These are phyloP conservation scores for Penicillium rolfsii DNA, from an alignment of 2,329 filamentous ascomycete species.

Conservation along the genomic window DNA sequence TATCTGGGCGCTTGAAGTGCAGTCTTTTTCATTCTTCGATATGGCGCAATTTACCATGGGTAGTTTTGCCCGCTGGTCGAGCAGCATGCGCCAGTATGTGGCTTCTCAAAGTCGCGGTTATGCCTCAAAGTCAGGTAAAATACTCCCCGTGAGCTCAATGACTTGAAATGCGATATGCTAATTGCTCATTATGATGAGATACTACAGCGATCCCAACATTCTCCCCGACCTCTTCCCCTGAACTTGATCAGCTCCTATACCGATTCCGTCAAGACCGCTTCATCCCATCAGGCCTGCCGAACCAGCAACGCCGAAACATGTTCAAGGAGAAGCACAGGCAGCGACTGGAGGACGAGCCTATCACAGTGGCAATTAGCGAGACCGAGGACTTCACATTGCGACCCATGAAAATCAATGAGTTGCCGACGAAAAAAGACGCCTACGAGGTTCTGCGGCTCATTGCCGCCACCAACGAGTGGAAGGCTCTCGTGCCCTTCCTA, in stretches of 20 bases:
- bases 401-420: slow-evolving; percentile 39
- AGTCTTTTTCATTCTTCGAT: background rate
- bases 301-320: slow-evolving; percentile 44
- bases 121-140: slow-evolving; percentile 37
- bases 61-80: slow-evolving; percentile 44
- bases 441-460: slow-evolving; percentile 40
- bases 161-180: slow-evolving; percentile 7
- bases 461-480: slow-evolving; percentile 44
- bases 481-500: slow-evolving; percentile 48
- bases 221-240: slow-evolving; percentile 42
- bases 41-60: slow-evolving; percentile 47
- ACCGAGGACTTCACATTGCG: slow-evolving; percentile 46
- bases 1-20: background rate
- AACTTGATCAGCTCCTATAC: slow-evolving; percentile 46
- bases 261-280: slow-evolving; percentile 50
- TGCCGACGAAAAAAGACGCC: slow-evolving; percentile 40
- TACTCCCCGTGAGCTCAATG: background rate
- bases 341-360: slow-evolving; percentile 44
- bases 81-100: slow-evolving; percentile 37
- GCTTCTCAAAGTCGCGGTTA: slow-evolving; percentile 37
- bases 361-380: slow-evolving; percentile 45
- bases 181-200: background rate
- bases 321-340: slow-evolving; percentile 43
- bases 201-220: slow-evolving; percentile 45
- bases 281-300: slow-evolving; percentile 45